Base-by-base conservation (phyloP, 805 yeast species). In the Tanozyma kutaoensis region DNA sequence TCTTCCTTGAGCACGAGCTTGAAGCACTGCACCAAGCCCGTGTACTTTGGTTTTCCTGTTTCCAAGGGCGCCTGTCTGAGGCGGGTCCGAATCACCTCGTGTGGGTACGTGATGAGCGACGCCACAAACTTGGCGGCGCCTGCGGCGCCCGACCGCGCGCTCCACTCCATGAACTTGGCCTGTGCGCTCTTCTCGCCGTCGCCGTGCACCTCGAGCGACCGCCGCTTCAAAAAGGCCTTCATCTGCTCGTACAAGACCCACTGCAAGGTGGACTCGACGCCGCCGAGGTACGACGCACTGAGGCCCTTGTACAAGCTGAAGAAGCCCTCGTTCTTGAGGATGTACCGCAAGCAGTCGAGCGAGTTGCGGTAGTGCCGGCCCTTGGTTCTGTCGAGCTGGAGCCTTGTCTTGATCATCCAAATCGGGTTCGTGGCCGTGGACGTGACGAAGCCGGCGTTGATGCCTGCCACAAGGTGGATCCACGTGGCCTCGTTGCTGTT, bases 191-290 rank as follows among this genome's bases (percentile, higher is more conserved):
- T 56, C n/a, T n/a, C n/a, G n/a, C n/a, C n/a, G 7, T 15, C 17
- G 7, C 7, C 7, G 28, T 52, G 60, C 13, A 46, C 30, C 22
- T 49, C 49, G 14, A 58, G 40, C 1, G 72, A 54, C 44, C 75
- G 63, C 38, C 57, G 62, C 36, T 56, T 52, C 25, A 91, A 78
- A 21, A 78, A 47, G 14, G 59, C 42, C 48, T 79, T 82, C 95
- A 91, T 86, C 50, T 84, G 95, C 53, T 91, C 98, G 46, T 91
- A 91, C 23, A 91, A 63, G 14, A 91, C 80, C 98, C 98, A 91
- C 51, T 91, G 98, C 29, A 91, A 54, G 1, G 96, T 82, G 25
- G 93, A 76, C 56, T 91, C 98, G 2, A 69, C 74, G 0, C 95
- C 86, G 4, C 98, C 98, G 35, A 91, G 57, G 49, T 91, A 91